phyloP scores from a whole-genome alignment of 1,284 basidiomycete species.

The Heterobasidion annosum region DNA sequence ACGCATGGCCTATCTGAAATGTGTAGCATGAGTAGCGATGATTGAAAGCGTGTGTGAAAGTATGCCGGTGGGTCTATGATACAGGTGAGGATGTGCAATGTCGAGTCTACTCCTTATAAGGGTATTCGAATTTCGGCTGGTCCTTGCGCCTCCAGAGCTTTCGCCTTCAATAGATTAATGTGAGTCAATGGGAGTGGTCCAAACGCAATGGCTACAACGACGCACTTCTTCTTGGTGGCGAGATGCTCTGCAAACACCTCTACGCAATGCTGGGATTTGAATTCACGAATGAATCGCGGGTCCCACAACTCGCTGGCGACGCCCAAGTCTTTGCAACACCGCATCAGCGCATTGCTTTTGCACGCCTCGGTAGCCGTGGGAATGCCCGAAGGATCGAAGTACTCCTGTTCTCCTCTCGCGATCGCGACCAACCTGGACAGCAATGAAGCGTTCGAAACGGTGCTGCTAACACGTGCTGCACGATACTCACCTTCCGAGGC shows the following conservation, averaged over 20 bases:
- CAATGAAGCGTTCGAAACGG: background rate
- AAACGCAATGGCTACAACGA: slow-evolving; percentile 9
- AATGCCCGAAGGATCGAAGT: slow-evolving; percentile 88
- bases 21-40: too few species aligned
- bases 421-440: slow-evolving; percentile 73
- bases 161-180: slow-evolving; percentile 38
- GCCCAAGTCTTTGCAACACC: slow-evolving; percentile 96
- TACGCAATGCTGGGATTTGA: slow-evolving; percentile 78
- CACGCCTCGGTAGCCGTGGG: slow-evolving; percentile 93
- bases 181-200: background rate
- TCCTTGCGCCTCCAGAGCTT: slow-evolving; percentile 90
- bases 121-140: slow-evolving; percentile 78
- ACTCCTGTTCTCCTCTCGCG: slow-evolving; percentile 94
- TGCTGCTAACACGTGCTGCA: background rate
- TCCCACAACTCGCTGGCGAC: slow-evolving; percentile 98
- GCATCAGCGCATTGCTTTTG: slow-evolving; percentile 96
- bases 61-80: background rate
- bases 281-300: slow-evolving; percentile 90
- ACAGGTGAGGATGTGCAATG: background rate
- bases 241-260: slow-evolving; percentile 84
- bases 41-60: too few species aligned
- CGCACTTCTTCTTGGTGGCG: slow-evolving; percentile 84
- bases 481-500: slow-evolving; percentile 70
- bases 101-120: slow-evolving; percentile 64
- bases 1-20: too few species aligned